phyloP scores from a whole-genome alignment of 441 rosid species.

The Flueggea neowawraea region DNA sequence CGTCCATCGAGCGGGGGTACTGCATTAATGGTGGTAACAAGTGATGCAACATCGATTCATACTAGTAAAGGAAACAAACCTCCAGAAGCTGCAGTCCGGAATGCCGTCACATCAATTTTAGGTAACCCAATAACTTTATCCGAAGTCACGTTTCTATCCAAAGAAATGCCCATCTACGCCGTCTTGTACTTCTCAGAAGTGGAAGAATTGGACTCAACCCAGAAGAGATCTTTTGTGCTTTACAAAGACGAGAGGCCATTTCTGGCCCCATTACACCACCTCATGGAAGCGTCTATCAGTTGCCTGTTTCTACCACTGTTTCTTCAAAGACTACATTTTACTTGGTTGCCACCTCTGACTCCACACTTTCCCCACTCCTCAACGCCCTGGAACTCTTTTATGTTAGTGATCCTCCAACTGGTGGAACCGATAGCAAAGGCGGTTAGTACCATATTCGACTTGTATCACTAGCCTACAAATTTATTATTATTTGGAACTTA shows the following conservation, averaged over 20 bases:
- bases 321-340: conserved; percentile 23
- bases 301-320: conserved; percentile 9
- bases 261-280: conserved; percentile 25
- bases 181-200: conserved; percentile 52
- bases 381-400: conserved; percentile 47
- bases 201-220: conserved; percentile 19
- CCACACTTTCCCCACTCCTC: conserved; percentile 44
- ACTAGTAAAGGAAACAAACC: conserved; percentile 25
- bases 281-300: conserved; percentile 28
- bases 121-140: conserved; percentile 5
- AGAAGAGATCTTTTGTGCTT: conserved; percentile 36
- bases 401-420: conserved; percentile 23
- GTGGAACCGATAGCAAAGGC: conserved; percentile 28
- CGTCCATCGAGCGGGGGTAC: conserved; percentile 6
- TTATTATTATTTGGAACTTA: too few species aligned
- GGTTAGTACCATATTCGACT: conserved; percentile 11
- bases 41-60: conserved; percentile 16
- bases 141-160: conserved; percentile 18
- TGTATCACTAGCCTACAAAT: too few species aligned
- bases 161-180: conserved; percentile 22
- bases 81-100: conserved; percentile 28
- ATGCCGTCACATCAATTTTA: conserved; percentile 17
- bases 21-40: conserved; percentile 9
- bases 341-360: conserved; percentile 36
- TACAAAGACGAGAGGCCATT: conserved; percentile 7